Evolutionary conservation across 345 rosid genomes (phyloP).

Genomic region (Euclidium syriacum): DNA sequence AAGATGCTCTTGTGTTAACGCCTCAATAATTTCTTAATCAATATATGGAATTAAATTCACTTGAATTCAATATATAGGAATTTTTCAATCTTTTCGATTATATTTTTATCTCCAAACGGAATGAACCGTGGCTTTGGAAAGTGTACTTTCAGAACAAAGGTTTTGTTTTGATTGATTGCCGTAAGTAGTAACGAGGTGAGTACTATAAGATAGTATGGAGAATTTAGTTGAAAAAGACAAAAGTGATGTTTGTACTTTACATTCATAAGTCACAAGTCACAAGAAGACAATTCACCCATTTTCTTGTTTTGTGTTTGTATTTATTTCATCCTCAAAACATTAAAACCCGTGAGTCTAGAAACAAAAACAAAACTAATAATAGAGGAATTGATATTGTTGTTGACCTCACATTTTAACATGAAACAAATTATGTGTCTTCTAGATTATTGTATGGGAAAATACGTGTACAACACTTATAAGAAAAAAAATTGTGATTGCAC

Average conservation of each 20-base stretch:
- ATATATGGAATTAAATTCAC: not conserved
- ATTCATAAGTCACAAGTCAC: constrained; percentile 17
- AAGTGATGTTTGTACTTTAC: constrained; percentile 3
- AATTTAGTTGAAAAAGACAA: constrained; percentile 16
- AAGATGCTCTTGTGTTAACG: constrained; percentile 6
- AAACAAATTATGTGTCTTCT: not conserved
- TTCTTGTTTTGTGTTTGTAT: constrained; percentile 1
- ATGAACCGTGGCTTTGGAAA: no score
- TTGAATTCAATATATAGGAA: no score
- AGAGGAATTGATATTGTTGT: not conserved
- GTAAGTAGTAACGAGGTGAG: not conserved
- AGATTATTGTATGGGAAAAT: not conserved
- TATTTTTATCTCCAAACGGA: no score
- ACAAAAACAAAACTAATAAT: not conserved
- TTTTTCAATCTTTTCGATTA: no score
- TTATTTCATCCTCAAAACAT: not conserved
- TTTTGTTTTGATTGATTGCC: no score
- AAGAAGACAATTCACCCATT: constrained; percentile 21
- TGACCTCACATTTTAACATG: constrained; percentile 1
- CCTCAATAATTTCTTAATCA: not conserved
- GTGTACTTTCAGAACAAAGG: no score
- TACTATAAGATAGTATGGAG: not conserved
- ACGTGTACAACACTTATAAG: not conserved
- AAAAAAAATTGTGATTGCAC: not conserved
- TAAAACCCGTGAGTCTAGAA: constrained; percentile 22